Conservation (phyloP, 257 asterid genomes). For the Solanum medicagineum region DNA sequence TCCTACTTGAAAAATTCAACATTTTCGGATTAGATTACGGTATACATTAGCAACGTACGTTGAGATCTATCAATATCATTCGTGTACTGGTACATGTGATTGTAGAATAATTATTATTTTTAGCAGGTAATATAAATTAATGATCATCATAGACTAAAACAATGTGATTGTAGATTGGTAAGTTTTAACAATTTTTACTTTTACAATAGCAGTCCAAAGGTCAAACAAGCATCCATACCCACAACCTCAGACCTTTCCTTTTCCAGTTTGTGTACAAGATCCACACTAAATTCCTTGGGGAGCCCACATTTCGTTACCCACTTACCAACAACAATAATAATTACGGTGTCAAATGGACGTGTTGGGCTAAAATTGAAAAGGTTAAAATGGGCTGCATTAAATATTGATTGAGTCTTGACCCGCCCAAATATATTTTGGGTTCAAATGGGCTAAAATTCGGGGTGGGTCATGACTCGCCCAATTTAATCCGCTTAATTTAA, state of each 20-base stretch:
- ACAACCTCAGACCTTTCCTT: background rate
- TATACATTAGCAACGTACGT: background rate
- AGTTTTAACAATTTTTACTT: background rate
- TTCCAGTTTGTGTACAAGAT: background rate
- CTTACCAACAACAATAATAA: background rate
- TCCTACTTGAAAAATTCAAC: background rate
- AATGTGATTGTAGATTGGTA: too few species aligned
- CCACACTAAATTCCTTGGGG: background rate
- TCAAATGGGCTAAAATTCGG: too few species aligned
- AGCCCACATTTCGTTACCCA: background rate
- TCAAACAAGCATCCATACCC: background rate
- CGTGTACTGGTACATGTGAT: background rate
- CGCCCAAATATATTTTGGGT: fast-evolving
- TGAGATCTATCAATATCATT: background rate
- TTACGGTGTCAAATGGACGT: fast-evolving
- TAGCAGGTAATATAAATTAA: background rate
- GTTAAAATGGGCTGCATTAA: too few species aligned
- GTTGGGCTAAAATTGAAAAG: too few species aligned
- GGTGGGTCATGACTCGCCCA: too few species aligned
- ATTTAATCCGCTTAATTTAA: too few species aligned
- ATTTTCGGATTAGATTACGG: background rate
- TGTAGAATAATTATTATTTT: background rate
- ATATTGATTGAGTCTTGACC: too few species aligned
- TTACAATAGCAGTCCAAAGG: background rate
- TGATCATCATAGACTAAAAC: background rate